These are phyloP conservation scores for Tritrichomonas foetus DNA, from an alignment of 208 protist species.

Conservation along the genomic window DNA sequence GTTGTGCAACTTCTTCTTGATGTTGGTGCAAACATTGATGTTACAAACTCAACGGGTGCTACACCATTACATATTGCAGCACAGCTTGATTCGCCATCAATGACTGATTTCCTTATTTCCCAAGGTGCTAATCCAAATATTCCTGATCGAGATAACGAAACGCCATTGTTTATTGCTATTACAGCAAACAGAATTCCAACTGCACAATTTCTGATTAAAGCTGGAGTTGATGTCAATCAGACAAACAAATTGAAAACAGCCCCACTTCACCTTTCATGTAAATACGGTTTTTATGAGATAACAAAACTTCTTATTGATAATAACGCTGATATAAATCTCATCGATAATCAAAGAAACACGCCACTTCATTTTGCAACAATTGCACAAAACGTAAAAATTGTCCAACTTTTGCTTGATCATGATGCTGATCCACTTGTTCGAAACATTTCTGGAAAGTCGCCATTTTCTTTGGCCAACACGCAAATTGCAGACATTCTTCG, in stretches of 20 bases:
- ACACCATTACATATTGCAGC: slow-evolving; percentile 35
- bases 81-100: neutral
- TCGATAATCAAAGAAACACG: neutral
- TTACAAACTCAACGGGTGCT: neutral
- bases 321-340: neutral
- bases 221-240: no score
- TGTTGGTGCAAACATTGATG: neutral
- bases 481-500: no score
- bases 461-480: no score
- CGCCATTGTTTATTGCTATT: neutral
- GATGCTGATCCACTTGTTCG: no score
- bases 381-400: no score
- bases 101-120: neutral
- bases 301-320: slow-evolving; percentile 15
- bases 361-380: neutral
- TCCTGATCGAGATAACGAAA: neutral
- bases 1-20: neutral
- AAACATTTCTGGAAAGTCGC: no score
- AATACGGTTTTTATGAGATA: neutral
- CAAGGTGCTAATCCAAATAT: neutral
- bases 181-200: no score
- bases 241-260: no score
- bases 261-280: no score
- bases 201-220: no score
- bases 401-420: no score